Base-by-base conservation (phyloP, 2,329 filamentous ascomycete species). In the Didymella lethalis region DNA sequence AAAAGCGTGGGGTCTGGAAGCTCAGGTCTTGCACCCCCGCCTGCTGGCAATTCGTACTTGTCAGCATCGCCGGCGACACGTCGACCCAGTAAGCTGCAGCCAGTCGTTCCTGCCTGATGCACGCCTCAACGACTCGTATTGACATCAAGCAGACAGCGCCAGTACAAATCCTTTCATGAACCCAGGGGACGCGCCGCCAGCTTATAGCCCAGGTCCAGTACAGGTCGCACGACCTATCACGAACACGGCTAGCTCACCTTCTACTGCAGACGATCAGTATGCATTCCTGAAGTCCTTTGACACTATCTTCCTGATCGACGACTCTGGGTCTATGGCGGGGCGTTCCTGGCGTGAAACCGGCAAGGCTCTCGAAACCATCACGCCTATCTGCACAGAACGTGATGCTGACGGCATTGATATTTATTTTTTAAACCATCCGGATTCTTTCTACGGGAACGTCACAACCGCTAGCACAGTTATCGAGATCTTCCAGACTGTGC, bases 271-370 rank as follows among this genome's bases (percentile, higher is more conserved):
- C 65, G 89, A 92, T 68, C 85, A 83, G 2, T 95, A 91, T 73
- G 84, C 87, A 2, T 96, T 96, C 73, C 86, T 98, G 5, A 75
- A 79, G 41, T 83, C 83, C 16, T 97, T 97, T 73, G 92, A 98
- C 78, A 97, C 93, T 31, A 79, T 94, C 55, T 93, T 98, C 75
- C 79, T 98, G 1, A 92, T 98, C 72, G 94, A 98, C 73, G 94
- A 98, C 80, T 93, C 89, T n/a, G 86, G 87, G 5, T 93, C 90
- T 67, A 98, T 98, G 94, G 81, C 82, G 1, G 91, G 90, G 16
- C 73, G 80, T n/a, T 85, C 84, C 23, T 98, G 94, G 94, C 76
- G 79, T 12, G 91, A 97, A 75, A 91, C 91, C 0, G 79, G 84
- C 26, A 80, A 84, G 8, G 91, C 90, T 1, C 84, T 98, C 2